phyloP scores from a whole-genome alignment of 2,329 filamentous ascomycete genomes.

The Beauveria australis region DNA sequence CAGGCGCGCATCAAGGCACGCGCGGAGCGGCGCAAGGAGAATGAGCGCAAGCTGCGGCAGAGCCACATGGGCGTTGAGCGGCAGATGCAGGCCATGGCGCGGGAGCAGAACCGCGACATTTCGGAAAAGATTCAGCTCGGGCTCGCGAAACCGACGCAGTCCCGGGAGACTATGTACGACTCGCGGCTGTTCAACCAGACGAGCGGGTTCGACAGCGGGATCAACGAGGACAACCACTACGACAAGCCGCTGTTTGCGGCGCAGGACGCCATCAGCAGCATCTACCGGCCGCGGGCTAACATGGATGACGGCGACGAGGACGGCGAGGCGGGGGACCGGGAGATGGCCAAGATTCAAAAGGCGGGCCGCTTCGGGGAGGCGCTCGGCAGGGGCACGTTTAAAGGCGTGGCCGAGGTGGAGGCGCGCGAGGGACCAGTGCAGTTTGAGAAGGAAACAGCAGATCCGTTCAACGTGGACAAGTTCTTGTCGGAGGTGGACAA shows the following conservation, averaged over 20 bases:
- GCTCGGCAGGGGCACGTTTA: conserved; percentile 83
- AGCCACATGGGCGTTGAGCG: conserved; percentile 93
- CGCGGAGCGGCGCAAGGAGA: conserved; percentile 69
- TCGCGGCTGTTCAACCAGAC: conserved; percentile 90
- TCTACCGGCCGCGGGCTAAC: conserved; percentile 75
- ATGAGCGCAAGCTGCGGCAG: conserved; percentile 84
- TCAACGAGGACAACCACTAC: conserved; percentile 97
- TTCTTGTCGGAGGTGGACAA: conserved; percentile 77
- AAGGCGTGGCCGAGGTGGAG: conserved; percentile 76
- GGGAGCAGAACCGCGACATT: conserved; percentile 94
- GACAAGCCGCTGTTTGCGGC: conserved; percentile 96
- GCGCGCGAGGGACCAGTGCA: conserved; percentile 85
- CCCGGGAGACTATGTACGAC: conserved; percentile 93
- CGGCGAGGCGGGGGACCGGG: conserved; percentile 69
- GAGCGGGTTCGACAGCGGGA: conserved; percentile 80
- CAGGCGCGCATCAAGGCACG: conserved; percentile 71
- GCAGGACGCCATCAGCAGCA: conserved; percentile 88
- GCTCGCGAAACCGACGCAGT: conserved; percentile 87
- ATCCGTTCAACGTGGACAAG: conserved; percentile 91
- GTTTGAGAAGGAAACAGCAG: conserved; percentile 80
- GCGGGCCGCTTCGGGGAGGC: conserved; percentile 76
- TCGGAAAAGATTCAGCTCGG: conserved; percentile 94
- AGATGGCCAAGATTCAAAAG: conserved; percentile 84
- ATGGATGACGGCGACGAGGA: conserved; percentile 71
- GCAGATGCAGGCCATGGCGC: conserved; percentile 82